A percentile compares a stretch with the other conserved stretches of the same genome.
Conservation (phyloP, 495 filamentous ascomycete species). For the Podospora tetraspora region DNA sequence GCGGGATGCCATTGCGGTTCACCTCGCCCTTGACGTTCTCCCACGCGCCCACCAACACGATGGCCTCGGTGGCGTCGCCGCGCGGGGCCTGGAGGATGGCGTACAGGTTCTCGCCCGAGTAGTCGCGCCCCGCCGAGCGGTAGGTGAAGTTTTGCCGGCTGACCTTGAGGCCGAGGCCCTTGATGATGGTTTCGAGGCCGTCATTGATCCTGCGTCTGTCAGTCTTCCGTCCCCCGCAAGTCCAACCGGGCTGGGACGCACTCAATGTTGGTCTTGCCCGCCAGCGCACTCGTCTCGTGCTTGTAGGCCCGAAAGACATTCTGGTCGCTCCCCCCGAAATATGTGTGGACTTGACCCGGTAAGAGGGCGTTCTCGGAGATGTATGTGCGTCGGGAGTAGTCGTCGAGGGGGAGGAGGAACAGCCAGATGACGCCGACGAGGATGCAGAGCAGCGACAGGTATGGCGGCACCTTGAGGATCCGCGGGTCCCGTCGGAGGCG, state of each 20-base stretch:
- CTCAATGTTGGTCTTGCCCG: slow-evolving; percentile 47
- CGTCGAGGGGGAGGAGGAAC: slow-evolving; percentile 83
- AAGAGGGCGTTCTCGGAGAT: slow-evolving; percentile 96
- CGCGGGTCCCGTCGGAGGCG: slow-evolving; percentile 60
- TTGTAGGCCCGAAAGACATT: slow-evolving; percentile 90
- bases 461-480: slow-evolving; percentile 68
- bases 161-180: slow-evolving; percentile 73
- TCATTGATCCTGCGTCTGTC: slow-evolving; percentile 51
- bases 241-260: slow-evolving; percentile 20
- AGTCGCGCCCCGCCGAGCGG: slow-evolving; percentile 67
- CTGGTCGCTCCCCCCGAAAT: slow-evolving; percentile 93
- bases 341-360: slow-evolving; percentile 94
- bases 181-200: slow-evolving; percentile 67
- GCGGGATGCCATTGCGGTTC: slow-evolving; percentile 80
- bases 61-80: slow-evolving; percentile 96
- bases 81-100: slow-evolving; percentile 91
- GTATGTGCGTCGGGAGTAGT: slow-evolving; percentile 89
- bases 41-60: slow-evolving; percentile 88
- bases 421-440: slow-evolving; percentile 88
- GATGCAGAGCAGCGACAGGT: slow-evolving; percentile 82
- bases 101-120: slow-evolving; percentile 86
- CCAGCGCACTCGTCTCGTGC: slow-evolving; percentile 67
- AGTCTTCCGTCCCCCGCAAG: neutral
- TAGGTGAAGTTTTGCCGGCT: slow-evolving; percentile 74
- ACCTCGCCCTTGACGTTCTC: slow-evolving; percentile 71